Percentiles rank a stretch among this genome's conserved stretches.
These are phyloP conservation scores for Tolypocladium amazonense DNA, from an alignment of 2,329 filamentous ascomycete species.

Conservation along the genomic window DNA sequence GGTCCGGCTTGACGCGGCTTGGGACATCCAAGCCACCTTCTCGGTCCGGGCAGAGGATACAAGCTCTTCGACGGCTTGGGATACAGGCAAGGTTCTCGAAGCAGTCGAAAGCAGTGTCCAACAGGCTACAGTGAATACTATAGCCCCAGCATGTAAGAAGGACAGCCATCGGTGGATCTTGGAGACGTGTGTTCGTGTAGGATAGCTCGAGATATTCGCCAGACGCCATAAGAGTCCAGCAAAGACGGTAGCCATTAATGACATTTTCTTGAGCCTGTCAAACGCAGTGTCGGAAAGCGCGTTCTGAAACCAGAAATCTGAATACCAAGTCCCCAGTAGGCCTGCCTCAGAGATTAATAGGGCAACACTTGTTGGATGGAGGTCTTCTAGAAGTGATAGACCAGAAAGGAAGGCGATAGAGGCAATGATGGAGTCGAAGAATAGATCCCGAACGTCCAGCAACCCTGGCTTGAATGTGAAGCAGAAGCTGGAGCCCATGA, in stretches of 20 bases:
- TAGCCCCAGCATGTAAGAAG: slow-evolving; percentile 3
- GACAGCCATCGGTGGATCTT: slow-evolving; percentile 6
- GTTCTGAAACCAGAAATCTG: background rate
- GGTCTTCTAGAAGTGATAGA: slow-evolving; percentile 13
- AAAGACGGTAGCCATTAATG: background rate
- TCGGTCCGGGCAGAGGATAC: slow-evolving; percentile 4
- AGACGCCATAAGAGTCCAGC: slow-evolving; percentile 3
- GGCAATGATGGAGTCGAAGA: slow-evolving; percentile 16
- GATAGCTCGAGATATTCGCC: background rate
- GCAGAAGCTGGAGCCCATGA: slow-evolving; percentile 14
- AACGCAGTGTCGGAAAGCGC: slow-evolving; percentile 1
- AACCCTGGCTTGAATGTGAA: slow-evolving; percentile 18
- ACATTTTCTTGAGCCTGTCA: background rate
- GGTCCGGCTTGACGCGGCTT: slow-evolving; percentile 10
- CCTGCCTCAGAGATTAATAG: slow-evolving; percentile 12
- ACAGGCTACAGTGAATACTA: slow-evolving; percentile 4
- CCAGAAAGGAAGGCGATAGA: slow-evolving; percentile 13
- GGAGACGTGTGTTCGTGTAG: background rate
- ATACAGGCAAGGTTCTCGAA: background rate
- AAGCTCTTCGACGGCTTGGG: slow-evolving; percentile 7
- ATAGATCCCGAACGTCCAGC: slow-evolving; percentile 16
- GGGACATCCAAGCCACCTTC: slow-evolving; percentile 6
- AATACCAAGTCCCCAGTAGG: slow-evolving; percentile 7
- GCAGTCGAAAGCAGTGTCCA: background rate
- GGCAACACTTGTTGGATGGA: slow-evolving; percentile 16